Base-by-base conservation (phyloP, 768 basidiomycete genomes). In the Mycena leptocephala region DNA sequence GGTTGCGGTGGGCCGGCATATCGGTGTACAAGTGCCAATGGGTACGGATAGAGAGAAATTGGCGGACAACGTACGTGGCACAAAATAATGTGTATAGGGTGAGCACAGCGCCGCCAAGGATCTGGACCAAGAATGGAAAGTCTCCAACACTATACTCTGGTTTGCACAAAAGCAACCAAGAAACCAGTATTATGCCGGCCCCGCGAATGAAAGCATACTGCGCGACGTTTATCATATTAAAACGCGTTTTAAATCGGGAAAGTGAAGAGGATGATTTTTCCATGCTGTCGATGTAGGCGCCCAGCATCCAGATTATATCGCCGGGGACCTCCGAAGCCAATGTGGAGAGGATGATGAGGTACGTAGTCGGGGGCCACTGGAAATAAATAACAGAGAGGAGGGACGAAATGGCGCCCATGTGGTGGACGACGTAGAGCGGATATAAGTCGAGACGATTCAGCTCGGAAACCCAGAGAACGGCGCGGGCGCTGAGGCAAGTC, bases 381-480 rank as follows among this genome's bases (percentile, higher is more conserved):
- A 78, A 74, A 43, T 74, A 75, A 37, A 80, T 41, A 39, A 76
- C 67, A 2, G 79, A 80, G 73, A 76, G 72, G 32, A 80, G 67
- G 59, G 78, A 71, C 30, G 77, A 55, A 59, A 79, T 58, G 53
- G 78, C 76, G 6, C 77, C 77, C 5, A 76, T 46, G 56, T 80
- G 79, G 32, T 80, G 79, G 35, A 75, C 33, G 26, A 80, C 70
- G 56, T 80, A 80, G 16, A 74, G 46, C 7, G 78, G 69, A 28
- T 80, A 80, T 22, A 80, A 64, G 59, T 78, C 79, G 26, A 80
- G 62, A 26, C 79, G 68, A 59, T 78, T 78, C 26, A 80, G 65
- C 48, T 80, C 79, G 4, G 77, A 80, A 22, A 80, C 69, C 78
- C 77, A 80, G 10, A 80, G 68, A n/a, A 80, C 67, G 8, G 79